Evolutionary conservation across 2,329 filamentous ascomycete genomes (phyloP).

Genomic region (Xylariaceae sp.): DNA sequence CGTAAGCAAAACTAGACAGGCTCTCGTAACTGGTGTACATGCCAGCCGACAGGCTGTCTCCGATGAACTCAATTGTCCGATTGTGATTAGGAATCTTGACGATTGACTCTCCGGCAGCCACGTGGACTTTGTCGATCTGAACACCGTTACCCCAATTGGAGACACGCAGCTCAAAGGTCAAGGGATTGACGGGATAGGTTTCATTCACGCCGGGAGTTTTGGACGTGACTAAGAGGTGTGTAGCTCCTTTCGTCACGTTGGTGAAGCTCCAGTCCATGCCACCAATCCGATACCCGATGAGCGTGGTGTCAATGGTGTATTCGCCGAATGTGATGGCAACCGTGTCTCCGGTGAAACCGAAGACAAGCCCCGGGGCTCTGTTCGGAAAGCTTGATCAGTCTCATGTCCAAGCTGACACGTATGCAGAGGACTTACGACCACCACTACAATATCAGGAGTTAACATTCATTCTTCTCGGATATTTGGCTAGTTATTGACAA

Average conservation of each 20-base stretch:
- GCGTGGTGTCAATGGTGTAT: constrained; percentile 42
- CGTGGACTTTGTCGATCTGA: constrained; percentile 49
- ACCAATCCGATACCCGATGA: constrained; percentile 54
- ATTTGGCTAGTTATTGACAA: too few relatives aligned
- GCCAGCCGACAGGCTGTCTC: constrained; percentile 47
- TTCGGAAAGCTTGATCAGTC: constrained; percentile 1
- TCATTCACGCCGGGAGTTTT: constrained; percentile 40
- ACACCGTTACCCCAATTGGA: constrained; percentile 59
- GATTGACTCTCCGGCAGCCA: constrained; percentile 39
- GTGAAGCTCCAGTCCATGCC: constrained; percentile 58
- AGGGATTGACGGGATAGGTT: constrained; percentile 37
- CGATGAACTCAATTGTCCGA: constrained; percentile 39
- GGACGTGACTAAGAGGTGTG: constrained; percentile 49
- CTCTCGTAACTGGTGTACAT: constrained; percentile 57
- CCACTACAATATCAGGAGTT: too few relatives aligned
- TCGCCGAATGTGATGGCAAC: constrained; percentile 52
- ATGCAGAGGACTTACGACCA: constrained; percentile 46
- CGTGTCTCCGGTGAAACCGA: constrained; percentile 49
- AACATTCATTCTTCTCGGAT: too few relatives aligned
- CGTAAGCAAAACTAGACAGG: constrained; percentile 52
- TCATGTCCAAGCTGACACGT: not conserved
- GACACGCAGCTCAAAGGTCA: constrained; percentile 52
- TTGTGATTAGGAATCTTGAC: constrained; percentile 35
- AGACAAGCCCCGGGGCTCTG: constrained; percentile 49
- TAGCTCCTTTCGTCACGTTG: constrained; percentile 52